These are phyloP conservation scores for Xylaria sp. DNA, from an alignment of 2,329 filamentous ascomycete species.

Conservation along the genomic window DNA sequence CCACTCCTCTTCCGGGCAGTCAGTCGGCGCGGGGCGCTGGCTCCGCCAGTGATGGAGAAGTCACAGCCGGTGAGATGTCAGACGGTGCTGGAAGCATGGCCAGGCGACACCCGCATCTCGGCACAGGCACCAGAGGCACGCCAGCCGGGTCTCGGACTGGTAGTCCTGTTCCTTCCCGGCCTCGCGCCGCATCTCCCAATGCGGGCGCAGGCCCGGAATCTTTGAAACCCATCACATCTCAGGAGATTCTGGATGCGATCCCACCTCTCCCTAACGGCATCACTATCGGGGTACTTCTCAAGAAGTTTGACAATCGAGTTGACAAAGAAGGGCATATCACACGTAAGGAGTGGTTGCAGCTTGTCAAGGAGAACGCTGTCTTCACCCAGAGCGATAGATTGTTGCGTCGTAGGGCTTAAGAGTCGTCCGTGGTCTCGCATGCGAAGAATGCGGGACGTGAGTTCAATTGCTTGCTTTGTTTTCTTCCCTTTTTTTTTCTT, in stretches of 20 bases:
- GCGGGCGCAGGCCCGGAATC: slow-evolving; percentile 19
- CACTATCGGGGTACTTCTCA: slow-evolving; percentile 48
- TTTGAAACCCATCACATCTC: slow-evolving; percentile 38
- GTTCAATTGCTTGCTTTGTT: not conserved
- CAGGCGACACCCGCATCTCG: slow-evolving; percentile 45
- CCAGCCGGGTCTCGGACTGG: slow-evolving; percentile 56
- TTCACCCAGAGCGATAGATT: slow-evolving; percentile 54
- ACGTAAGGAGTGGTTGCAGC: slow-evolving; percentile 51
- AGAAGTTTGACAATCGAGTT: slow-evolving; percentile 49
- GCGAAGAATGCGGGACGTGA: not conserved
- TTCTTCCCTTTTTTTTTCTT: not conserved
- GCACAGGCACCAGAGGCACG: slow-evolving; percentile 43
- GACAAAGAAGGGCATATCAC: slow-evolving; percentile 47
- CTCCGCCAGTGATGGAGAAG: slow-evolving; percentile 67
- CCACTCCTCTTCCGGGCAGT: slow-evolving; percentile 49
- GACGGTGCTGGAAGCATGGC: slow-evolving; percentile 45
- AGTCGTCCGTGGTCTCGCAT: too few relatives aligned
- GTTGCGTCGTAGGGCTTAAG: slow-evolving; percentile 38
- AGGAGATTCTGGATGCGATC: slow-evolving; percentile 51
- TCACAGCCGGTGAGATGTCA: slow-evolving; percentile 62
- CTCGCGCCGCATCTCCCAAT: slow-evolving; percentile 33
- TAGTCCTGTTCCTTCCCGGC: slow-evolving; percentile 47
- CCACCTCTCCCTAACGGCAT: slow-evolving; percentile 48
- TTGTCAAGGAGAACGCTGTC: slow-evolving; percentile 52
- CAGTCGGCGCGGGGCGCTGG: slow-evolving; percentile 46